These are phyloP conservation scores for Stentor coeruleus DNA, from an alignment of 73 alveolate genomes.

Conservation along the genomic window DNA sequence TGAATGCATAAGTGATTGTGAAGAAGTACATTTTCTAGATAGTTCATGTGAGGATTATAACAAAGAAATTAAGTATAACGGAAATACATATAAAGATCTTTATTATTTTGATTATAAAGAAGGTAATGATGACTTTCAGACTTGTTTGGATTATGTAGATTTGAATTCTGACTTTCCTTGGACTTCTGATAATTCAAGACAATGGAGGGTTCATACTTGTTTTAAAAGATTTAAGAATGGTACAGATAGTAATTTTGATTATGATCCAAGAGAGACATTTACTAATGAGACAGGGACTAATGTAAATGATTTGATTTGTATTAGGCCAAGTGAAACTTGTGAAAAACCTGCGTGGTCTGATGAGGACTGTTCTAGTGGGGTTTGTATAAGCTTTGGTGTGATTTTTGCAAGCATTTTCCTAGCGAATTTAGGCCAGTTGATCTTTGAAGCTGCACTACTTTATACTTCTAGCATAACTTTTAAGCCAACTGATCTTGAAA, in stretches of 20 bases:
- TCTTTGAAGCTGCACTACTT: slow-evolving; percentile 48
- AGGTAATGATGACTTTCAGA: slow-evolving; percentile 29
- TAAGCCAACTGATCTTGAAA: slow-evolving; percentile 47
- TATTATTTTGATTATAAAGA: slow-evolving; percentile 34
- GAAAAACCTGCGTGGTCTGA: slow-evolving; percentile 37
- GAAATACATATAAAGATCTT: slow-evolving; percentile 44
- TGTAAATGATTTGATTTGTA: slow-evolving; percentile 26
- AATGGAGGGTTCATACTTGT: slow-evolving; percentile 66
- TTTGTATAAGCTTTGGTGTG: slow-evolving; percentile 33
- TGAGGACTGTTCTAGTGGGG: slow-evolving; percentile 38
- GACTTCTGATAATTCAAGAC: slow-evolving; percentile 45
- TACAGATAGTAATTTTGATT: slow-evolving; percentile 30
- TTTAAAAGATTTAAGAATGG: slow-evolving; percentile 45
- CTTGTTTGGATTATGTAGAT: slow-evolving; percentile 35
- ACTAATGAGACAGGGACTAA: neutral
- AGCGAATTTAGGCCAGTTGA: slow-evolving; percentile 39
- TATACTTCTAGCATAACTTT: slow-evolving; percentile 41
- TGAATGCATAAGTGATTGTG: slow-evolving; percentile 47
- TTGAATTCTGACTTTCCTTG: slow-evolving; percentile 28
- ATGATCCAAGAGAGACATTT: slow-evolving; percentile 50
- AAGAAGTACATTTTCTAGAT: slow-evolving; percentile 46
- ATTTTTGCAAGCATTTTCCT: slow-evolving; percentile 40
- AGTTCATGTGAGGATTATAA: slow-evolving; percentile 30
- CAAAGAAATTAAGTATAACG: slow-evolving; percentile 29
- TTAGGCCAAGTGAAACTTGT: slow-evolving; percentile 37